Conservation (phyloP, 1,284 basidiomycete genomes). For the Malassezia psittaci region DNA sequence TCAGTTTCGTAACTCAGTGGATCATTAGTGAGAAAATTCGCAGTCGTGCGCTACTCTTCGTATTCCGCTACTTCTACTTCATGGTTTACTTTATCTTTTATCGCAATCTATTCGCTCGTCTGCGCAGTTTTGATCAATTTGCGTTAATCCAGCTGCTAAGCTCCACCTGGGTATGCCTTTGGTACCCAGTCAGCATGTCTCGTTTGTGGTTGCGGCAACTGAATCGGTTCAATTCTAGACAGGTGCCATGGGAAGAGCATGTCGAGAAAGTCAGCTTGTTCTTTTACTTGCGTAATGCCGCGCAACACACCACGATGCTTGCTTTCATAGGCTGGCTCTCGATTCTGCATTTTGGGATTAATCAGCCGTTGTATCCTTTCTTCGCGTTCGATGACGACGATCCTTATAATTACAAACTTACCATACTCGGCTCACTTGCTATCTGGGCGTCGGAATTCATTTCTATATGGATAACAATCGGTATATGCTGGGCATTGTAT, state of each 20-base stretch:
- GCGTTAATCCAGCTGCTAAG: slow-evolving; percentile 54
- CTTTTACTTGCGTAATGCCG: slow-evolving; percentile 54
- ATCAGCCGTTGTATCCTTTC: slow-evolving; percentile 54
- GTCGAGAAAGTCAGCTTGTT: slow-evolving; percentile 50
- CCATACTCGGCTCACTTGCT: slow-evolving; percentile 52
- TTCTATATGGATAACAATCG: slow-evolving; percentile 50
- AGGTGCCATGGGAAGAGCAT: slow-evolving; percentile 52
- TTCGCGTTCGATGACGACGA: slow-evolving; percentile 53
- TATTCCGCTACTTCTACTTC: slow-evolving; percentile 51
- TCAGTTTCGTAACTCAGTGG: slow-evolving; percentile 51
- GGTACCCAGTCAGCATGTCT: slow-evolving; percentile 55
- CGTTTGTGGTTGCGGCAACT: slow-evolving; percentile 49
- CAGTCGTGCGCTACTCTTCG: slow-evolving; percentile 52
- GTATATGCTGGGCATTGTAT: slow-evolving; percentile 50
- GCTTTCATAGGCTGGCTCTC: slow-evolving; percentile 51
- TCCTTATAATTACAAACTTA: slow-evolving; percentile 55
- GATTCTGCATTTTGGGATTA: slow-evolving; percentile 53
- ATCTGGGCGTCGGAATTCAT: slow-evolving; percentile 54
- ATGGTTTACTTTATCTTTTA: slow-evolving; percentile 49
- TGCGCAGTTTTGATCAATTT: slow-evolving; percentile 49
- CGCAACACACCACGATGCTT: slow-evolving; percentile 54
- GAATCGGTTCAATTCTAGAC: slow-evolving; percentile 50
- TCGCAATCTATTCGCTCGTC: slow-evolving; percentile 49
- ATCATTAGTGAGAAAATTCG: slow-evolving; percentile 53
- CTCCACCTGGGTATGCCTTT: slow-evolving; percentile 52